Percentiles rank a stretch among this genome's conserved stretches.
phyloP scores from a whole-genome alignment of 768 basidiomycete genomes.

The Lactarius evosmus region DNA sequence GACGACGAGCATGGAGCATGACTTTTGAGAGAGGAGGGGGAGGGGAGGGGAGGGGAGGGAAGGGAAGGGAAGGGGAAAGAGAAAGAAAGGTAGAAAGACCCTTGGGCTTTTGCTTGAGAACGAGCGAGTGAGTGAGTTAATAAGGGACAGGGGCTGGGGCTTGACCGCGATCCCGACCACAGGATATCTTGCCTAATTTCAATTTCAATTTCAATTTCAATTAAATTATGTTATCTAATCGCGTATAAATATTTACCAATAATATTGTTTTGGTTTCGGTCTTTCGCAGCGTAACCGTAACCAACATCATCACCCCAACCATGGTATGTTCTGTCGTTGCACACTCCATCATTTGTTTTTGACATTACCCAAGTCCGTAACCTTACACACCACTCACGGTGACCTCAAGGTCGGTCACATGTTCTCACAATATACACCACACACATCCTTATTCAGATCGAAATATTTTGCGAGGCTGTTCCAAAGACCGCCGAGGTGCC shows the following conservation, averaged over 20 bases:
- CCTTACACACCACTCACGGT: constrained; percentile 89
- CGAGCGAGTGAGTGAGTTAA: not conserved
- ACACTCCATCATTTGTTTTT: constrained; percentile 4
- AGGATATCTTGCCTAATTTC: too few relatives aligned
- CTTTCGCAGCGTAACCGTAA: too few relatives aligned
- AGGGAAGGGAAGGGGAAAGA: constrained; percentile 26
- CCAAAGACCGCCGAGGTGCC: constrained; percentile 90
- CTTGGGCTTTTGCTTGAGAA: not conserved
- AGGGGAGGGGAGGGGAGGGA: constrained; percentile 14
- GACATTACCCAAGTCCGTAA: constrained; percentile 68
- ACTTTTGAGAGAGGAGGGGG: constrained; percentile 34
- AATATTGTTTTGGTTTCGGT: not conserved
- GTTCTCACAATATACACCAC: not conserved
- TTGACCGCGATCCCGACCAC: too few relatives aligned
- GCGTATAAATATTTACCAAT: too few relatives aligned
- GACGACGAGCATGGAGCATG: constrained; percentile 49
- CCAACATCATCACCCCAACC: constrained; percentile 27
- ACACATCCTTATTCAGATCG: constrained; percentile 56
- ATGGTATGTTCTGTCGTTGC: constrained; percentile 13
- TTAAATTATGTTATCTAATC: not conserved
- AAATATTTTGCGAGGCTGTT: constrained; percentile 95
- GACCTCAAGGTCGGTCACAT: constrained; percentile 75
- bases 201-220: too few relatives aligned
- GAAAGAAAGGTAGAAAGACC: constrained; percentile 28
- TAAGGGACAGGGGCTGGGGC: constrained; percentile 2